Percentiles rank a stretch among this genome's conserved stretches.
phyloP scores from a whole-genome alignment of 208 protist species.

The Porcisia deanei region DNA sequence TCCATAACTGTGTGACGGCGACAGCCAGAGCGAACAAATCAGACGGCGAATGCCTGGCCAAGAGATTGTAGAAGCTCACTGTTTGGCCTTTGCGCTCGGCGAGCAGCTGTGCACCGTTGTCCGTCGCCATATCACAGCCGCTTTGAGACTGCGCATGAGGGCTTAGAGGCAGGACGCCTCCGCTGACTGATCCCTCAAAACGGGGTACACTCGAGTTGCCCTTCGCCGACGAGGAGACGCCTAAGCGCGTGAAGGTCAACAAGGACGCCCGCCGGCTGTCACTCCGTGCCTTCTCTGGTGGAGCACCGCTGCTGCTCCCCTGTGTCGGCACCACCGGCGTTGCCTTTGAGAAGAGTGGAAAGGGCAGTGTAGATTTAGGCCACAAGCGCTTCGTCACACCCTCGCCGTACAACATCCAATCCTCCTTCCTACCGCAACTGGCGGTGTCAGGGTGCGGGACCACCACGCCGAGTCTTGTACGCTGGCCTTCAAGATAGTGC shows the following conservation, averaged over 20 bases:
- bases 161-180: not conserved
- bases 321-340: not conserved
- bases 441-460: slow-evolving; percentile 31
- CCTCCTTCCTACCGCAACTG: slow-evolving; percentile 9
- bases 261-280: slow-evolving; percentile 13
- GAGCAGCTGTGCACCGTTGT: slow-evolving; percentile 19
- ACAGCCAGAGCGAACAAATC: slow-evolving; percentile 57
- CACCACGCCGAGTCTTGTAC: slow-evolving; percentile 41
- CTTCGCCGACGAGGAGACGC: slow-evolving; percentile 4
- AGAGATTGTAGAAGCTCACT: slow-evolving; percentile 42
- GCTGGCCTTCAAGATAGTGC: slow-evolving; percentile 47
- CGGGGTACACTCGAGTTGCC: not conserved
- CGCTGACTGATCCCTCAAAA: not conserved
- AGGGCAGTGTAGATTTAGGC: slow-evolving; percentile 2
- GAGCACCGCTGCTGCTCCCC: not conserved
- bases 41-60: slow-evolving; percentile 29
- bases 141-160: not conserved
- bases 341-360: slow-evolving; percentile 22
- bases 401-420: slow-evolving; percentile 49
- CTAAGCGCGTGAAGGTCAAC: slow-evolving; percentile 10
- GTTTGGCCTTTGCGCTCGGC: slow-evolving; percentile 50
- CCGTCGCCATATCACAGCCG: not conserved
- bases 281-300: slow-evolving; percentile 1
- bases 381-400: slow-evolving; percentile 21
- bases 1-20: slow-evolving; percentile 57